These are phyloP conservation scores for Luffa aegyptiaca DNA, from an alignment of 306 rosid species.

Conservation along the genomic window DNA sequence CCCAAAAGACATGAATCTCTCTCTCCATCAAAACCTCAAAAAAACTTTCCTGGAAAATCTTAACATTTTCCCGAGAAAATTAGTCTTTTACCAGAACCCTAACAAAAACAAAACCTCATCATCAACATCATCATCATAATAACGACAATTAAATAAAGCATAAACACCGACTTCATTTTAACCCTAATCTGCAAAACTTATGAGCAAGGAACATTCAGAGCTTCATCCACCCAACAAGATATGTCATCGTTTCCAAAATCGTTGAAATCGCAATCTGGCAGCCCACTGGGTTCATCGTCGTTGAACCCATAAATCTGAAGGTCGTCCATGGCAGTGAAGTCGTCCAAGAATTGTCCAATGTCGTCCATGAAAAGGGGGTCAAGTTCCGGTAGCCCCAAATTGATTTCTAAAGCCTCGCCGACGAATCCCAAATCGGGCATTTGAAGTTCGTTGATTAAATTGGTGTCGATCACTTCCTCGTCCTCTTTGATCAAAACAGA, in stretches of 20 bases:
- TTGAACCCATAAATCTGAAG: conserved; percentile 37
- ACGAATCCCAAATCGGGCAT: conserved; percentile 38
- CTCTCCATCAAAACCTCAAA: background rate
- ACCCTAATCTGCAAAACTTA: conserved; percentile 43
- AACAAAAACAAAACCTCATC: too few species aligned
- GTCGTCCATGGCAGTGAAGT: conserved; percentile 29
- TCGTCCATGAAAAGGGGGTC: conserved; percentile 28
- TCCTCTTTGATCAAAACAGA: conserved; percentile 15
- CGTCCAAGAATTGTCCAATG: conserved; percentile 28
- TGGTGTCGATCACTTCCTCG: conserved; percentile 16
- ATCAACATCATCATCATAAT: background rate
- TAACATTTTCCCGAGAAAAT: conserved; percentile 5
- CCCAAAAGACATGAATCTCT: background rate
- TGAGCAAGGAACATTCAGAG: conserved; percentile 52
- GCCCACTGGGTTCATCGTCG: conserved; percentile 32
- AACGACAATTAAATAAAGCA: background rate
- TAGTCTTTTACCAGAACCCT: background rate
- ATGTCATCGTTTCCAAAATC: conserved; percentile 53
- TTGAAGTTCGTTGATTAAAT: conserved; percentile 26
- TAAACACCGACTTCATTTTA: background rate
- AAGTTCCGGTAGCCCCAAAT: conserved; percentile 24
- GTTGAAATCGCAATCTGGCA: conserved; percentile 65
- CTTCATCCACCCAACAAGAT: conserved; percentile 56
- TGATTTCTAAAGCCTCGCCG: conserved; percentile 18
- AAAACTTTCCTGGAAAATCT: background rate